Base-by-base conservation (phyloP, 495 filamentous ascomycete genomes). In the Talaromyces trachyspermus region DNA sequence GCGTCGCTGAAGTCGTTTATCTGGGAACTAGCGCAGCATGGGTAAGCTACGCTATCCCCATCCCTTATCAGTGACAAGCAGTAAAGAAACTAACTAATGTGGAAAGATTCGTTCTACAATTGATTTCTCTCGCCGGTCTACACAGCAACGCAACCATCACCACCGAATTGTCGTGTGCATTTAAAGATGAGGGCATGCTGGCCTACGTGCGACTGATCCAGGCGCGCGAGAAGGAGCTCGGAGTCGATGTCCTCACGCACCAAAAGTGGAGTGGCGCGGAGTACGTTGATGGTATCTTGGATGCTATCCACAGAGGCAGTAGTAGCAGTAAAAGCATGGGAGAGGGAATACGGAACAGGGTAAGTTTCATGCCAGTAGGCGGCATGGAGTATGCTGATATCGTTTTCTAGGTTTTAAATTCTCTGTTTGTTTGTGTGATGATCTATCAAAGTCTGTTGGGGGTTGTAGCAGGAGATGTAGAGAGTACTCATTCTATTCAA, bases 191-290 rank as follows among this genome's bases (percentile, higher is more conserved):
- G 50, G 92, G 92, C 15, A 98, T 98, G 92, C 70, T 86, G 41
- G 92, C 92, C 5, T 98, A 98, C 61, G 92, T 98, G 5, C 83
- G 94, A 25, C 65, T 95, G 4, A 79, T 98, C 29, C 92, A 98
- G 60, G 66, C 76, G 30, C 76, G 83, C 41, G 92, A 98, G 73
- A 95, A 95, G 71, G 91, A 95, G 49, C 62, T 92, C 5, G 89
- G 88, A 11, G 88, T 89, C 18, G 92, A 98, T 59, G 92, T 98
- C n/a, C 72, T 98, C 49, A 98, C 91, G 25, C 92, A 98, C 63
- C 92, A 98, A 74, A 95, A 94, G 57, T 98, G 92, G 91, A 95
- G 89, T 56, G 92, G 92, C 9, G 92, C 92, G 0, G 72, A 71
- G 15, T 95, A 95, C 59, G 82, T 97, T 48, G 92, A 98, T 68